Conservation (phyloP, 495 filamentous ascomycete species). For the Cudoniella acicularis region DNA sequence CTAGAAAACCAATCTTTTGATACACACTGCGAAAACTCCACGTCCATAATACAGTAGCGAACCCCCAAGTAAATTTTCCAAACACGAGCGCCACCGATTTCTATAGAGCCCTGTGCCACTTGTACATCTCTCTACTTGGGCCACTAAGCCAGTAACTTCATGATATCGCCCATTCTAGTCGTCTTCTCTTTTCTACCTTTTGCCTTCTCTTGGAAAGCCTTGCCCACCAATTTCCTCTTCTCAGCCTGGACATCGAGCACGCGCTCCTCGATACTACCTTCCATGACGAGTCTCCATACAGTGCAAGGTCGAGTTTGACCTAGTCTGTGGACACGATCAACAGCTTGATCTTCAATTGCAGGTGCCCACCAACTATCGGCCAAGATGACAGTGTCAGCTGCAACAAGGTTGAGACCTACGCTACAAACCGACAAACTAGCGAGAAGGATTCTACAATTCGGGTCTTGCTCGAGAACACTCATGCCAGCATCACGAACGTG, state of each 20-base stretch:
- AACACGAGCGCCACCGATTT: too few relatives aligned
- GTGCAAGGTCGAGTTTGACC: constrained; percentile 77
- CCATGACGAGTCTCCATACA: constrained; percentile 80
- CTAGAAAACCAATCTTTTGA: too few relatives aligned
- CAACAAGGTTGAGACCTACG: constrained; percentile 86
- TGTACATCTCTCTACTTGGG: too few relatives aligned
- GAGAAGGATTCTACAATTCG: constrained; percentile 72
- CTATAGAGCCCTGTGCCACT: too few relatives aligned
- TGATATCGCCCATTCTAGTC: constrained; percentile 28
- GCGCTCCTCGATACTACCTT: constrained; percentile 79
- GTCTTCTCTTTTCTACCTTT: constrained; percentile 24
- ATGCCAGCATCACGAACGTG: constrained; percentile 66
- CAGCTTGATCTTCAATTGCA: constrained; percentile 89
- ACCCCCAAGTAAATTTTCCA: too few relatives aligned
- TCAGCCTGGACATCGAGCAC: constrained; percentile 77
- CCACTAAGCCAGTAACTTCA: constrained; percentile 21
- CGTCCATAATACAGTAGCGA: too few relatives aligned
- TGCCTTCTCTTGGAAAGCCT: constrained; percentile 64
- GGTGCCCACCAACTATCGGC: constrained; percentile 85
- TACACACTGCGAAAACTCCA: too few relatives aligned
- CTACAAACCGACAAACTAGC: constrained; percentile 78
- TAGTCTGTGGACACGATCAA: constrained; percentile 85
- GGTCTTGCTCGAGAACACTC: constrained; percentile 59
- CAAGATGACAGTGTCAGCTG: constrained; percentile 83
- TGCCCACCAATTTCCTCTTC: constrained; percentile 74